Percentiles rank a stretch among this genome's conserved stretches.
phyloP scores from a whole-genome alignment of 257 asterid genomes.

The Solanum bukasovii region DNA sequence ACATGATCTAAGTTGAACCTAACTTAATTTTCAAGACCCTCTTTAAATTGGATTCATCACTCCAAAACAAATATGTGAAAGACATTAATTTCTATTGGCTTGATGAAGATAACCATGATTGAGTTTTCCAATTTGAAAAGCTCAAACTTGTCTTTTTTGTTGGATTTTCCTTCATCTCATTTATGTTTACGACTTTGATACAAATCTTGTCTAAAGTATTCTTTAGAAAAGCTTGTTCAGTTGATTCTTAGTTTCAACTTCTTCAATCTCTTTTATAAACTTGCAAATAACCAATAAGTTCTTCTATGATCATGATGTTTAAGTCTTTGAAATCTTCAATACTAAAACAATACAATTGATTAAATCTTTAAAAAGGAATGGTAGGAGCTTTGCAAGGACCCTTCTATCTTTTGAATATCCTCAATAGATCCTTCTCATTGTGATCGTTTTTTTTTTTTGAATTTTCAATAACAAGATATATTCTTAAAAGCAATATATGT shows the following conservation, averaged over 20 bases:
- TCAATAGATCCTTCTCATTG: too few relatives aligned
- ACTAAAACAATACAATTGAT: not conserved
- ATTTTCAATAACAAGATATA: not conserved
- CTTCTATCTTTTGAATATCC: not conserved
- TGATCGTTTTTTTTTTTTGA: not conserved
- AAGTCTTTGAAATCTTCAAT: not conserved
- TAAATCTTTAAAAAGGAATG: not conserved
- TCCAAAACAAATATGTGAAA: not conserved
- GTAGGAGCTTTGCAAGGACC: not conserved
- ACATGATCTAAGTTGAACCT: not conserved
- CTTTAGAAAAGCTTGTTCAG: not conserved
- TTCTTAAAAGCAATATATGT: not conserved
- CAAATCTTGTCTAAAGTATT: not conserved
- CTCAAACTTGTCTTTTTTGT: not conserved
- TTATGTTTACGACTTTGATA: too few relatives aligned
- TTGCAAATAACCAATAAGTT: not conserved
- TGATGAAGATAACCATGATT: not conserved
- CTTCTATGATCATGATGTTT: not conserved
- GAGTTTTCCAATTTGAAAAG: not conserved
- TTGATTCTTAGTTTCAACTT: not conserved
- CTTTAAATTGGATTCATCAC: not conserved
- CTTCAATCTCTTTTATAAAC: not conserved
- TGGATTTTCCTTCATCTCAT: not conserved
- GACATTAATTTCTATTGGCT: not conserved
- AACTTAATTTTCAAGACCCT: not conserved